Percentiles rank a stretch among this genome's conserved stretches.
Conservation (phyloP, 768 basidiomycete species). For the Botryobasidium botryosum region DNA sequence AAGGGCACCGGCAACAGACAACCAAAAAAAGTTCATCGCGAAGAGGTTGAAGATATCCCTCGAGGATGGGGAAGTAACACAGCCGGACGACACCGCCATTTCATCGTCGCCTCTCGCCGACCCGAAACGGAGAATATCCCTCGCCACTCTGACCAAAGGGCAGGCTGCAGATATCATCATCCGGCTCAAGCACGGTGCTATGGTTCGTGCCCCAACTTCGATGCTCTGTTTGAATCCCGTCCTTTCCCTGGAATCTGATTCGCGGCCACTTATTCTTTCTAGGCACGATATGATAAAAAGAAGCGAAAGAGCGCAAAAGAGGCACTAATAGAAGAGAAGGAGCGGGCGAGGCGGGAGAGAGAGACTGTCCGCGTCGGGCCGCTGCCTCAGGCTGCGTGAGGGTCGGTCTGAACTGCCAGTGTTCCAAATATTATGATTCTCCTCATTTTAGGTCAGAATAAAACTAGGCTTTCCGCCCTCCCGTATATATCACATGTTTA, state of each 20-base stretch:
- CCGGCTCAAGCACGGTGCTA: constrained; percentile 58
- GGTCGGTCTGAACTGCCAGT: no score
- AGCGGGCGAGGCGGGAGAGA: constrained; percentile 32
- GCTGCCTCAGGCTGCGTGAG: no score
- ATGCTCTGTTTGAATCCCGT: neutral
- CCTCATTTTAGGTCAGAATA: no score
- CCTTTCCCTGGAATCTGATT: neutral
- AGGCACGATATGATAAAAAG: constrained; percentile 44
- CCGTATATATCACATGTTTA: no score
- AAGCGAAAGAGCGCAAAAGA: constrained; percentile 26
- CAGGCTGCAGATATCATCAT: constrained; percentile 66
- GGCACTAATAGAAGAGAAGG: constrained; percentile 26
- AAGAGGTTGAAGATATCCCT: constrained; percentile 29
- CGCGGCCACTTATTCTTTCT: neutral
- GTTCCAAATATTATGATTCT: no score
- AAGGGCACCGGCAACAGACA: constrained; percentile 36
- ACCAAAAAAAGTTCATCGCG: constrained; percentile 38
- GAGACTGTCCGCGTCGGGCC: constrained; percentile 49
- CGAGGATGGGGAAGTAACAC: neutral
- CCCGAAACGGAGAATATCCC: constrained; percentile 5
- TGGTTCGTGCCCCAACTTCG: constrained; percentile 33
- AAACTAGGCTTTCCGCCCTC: no score
- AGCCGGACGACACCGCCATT: neutral
- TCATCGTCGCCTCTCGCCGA: no score
- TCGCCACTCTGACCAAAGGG: constrained; percentile 48